Base-by-base conservation (phyloP, 2,329 filamentous ascomycete species). In the Sporothrix brasiliensis region DNA sequence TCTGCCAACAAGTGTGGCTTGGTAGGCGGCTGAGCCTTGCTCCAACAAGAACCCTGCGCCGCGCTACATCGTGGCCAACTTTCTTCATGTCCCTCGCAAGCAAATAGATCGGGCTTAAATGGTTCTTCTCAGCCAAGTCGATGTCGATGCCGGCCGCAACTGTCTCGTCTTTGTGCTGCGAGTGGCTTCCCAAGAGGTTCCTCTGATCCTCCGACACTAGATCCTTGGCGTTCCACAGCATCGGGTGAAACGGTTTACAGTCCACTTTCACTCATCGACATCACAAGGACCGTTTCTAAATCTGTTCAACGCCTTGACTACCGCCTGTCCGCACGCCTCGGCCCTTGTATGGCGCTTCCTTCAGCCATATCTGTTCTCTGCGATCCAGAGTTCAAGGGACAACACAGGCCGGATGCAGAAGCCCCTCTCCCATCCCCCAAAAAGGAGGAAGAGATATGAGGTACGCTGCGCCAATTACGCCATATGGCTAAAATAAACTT, bases 221-320 rank as follows among this genome's bases (percentile, higher is more conserved):
- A 24, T 63, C 21, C 60, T 50, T 49, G 5, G 60, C 60, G 60
- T 65, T 65, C 60, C 60, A 65, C 60, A 65, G 41, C 60, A 49
- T 65, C 60, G 60, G 60, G 60, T 30, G 49, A 41, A 30, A 65
- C 60, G 44, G 13, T 65, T 49, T 49, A 9, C 13, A n/a, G 60
- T 30, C 41, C 41, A 30, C 41, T 30, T 30, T 24, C 41, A 30
- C 41, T 30, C 21, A 27, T n/a, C 50, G 14, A 49, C 50, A 21
- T 13, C 21, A 13, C 10, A 14, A 30, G n/a, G 27, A 10, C 41
- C 10, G 19, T 34, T 27, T 11, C 30, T 58, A n/a, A 34, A 34
- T 34, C 34, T 34, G 34, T 60, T 60, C 30, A 41, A 41, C 30
- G 56, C 30, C 30, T 41, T 58, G 30, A n/a, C 30, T 34, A 39